Conservation (phyloP, 2,329 filamentous ascomycete species). For the Fusarium sambucinum region DNA sequence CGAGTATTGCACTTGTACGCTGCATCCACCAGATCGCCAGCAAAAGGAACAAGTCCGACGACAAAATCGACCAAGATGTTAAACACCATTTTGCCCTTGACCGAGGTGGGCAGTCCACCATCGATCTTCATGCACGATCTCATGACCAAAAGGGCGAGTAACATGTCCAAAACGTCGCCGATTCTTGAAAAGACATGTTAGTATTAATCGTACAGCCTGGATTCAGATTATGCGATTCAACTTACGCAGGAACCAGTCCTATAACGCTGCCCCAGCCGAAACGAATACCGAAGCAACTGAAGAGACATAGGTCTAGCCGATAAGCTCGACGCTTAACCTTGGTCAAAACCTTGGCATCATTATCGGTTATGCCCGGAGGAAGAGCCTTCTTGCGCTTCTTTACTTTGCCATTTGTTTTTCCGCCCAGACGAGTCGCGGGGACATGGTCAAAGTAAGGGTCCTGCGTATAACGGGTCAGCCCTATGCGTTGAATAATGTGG, state of each 20-base stretch:
- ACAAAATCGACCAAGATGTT: conserved; percentile 82
- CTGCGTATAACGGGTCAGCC: conserved; percentile 58
- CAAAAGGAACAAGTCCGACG: conserved; percentile 78
- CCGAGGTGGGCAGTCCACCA: conserved; percentile 74
- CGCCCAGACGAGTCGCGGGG: conserved; percentile 76
- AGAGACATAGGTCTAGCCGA: conserved; percentile 84
- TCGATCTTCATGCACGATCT: conserved; percentile 79
- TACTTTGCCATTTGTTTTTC: conserved; percentile 74
- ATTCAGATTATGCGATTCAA: conserved; percentile 39
- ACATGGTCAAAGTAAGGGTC: conserved; percentile 92
- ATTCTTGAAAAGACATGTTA: conserved; percentile 60
- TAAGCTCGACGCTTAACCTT: conserved; percentile 89
- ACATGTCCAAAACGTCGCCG: conserved; percentile 79
- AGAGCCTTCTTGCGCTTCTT: conserved; percentile 89
- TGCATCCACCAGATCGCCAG: conserved; percentile 82
- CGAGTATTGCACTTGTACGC: conserved; percentile 80
- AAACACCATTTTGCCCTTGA: conserved; percentile 80
- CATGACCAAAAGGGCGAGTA: conserved; percentile 82
- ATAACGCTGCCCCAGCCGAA: conserved; percentile 93
- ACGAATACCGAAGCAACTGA: conserved; percentile 82
- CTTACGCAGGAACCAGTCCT: conserved; percentile 83
- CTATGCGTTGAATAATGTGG: not conserved
- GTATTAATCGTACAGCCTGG: conserved; percentile 3
- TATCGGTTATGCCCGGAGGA: conserved; percentile 82
- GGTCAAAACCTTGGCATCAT: conserved; percentile 86